Evolutionary conservation across 2,329 filamentous ascomycete species (phyloP).

Genomic region (Fusarium mangiferae): DNA sequence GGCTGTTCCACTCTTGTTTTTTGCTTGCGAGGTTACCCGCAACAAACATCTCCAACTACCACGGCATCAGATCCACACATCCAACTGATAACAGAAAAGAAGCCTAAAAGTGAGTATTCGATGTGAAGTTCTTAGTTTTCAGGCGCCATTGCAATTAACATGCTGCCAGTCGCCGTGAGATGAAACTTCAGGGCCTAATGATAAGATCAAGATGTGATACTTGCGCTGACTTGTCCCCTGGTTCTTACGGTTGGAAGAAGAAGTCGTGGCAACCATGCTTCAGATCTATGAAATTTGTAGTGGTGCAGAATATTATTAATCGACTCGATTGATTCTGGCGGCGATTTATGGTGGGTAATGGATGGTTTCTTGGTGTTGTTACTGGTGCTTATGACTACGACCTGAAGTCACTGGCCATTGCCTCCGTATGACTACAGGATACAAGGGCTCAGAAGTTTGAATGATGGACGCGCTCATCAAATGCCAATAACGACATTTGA

Average conservation of each 20-base stretch:
- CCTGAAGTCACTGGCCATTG: not conserved
- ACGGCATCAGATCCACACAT: not conserved
- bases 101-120: not conserved
- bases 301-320: not conserved
- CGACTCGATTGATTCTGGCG: rapidly evolving
- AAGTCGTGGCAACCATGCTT: too few species aligned
- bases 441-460: rapidly evolving
- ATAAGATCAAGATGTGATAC: not conserved
- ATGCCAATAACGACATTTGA: not conserved
- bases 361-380: not conserved
- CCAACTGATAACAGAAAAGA: not conserved
- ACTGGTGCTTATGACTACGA: not conserved
- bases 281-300: not conserved
- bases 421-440: not conserved
- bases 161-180: too few species aligned
- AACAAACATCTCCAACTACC: not conserved
- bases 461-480: not conserved
- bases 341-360: too few species aligned
- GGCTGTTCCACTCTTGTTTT: not conserved
- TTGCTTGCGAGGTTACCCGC: rapidly evolving
- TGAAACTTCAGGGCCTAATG: not conserved
- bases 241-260: not conserved
- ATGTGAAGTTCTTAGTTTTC: too few species aligned
- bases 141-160: too few species aligned
- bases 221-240: not conserved